Evolutionary conservation across 352 stramenopile genomes (phyloP), one percentile per base, ranked within the genome.

Genomic region (Phytopythium vexans): DNA sequence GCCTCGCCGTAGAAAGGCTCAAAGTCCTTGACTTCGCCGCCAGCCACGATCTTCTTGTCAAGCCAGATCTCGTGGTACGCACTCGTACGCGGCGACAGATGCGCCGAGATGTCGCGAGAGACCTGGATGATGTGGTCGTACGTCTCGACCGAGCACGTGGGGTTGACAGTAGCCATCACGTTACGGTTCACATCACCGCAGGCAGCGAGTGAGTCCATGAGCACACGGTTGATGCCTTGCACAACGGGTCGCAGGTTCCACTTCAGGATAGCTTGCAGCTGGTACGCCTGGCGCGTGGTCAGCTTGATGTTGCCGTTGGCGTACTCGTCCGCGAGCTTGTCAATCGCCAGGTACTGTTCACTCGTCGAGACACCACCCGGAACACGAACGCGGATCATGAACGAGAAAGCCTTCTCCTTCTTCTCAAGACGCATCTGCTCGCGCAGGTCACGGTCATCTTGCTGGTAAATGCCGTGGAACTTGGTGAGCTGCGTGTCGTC

Each of bases 31-130:
- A 97, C 80, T 48, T 90, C 79, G 16, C 79, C 79, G 11, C 82
- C 91, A 6, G 92, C 95, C 12, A 97, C 90, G 70, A 98, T 97
- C 74, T 99, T 96, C 64, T 97, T 97, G 70, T 98, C 96, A 38
- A 98, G 79, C 96, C 96, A 99, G 59, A 99, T 96, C 68, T 99
- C 92, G 47, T 95, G 88, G 76, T 99, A 99, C 12, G 96, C 96
- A 47, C 82, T 86, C 15, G 92, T 97, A 76, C 97, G 86, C 12
- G 96, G 96, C 38, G 86, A 88, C 63, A 99, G 82, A 41, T 99
- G 77, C 39, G 97, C 84, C 10, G 94, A 96, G 44, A 99, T 87
- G 0, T 96, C 80, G 56, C 92, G 88, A n/a, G 87, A 72, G 14
- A 91, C 58, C 32, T 82, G 54, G 32, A 96, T 50, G 72, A 99